A percentile compares a stretch with the other conserved stretches of the same genome.
Evolutionary conservation across 768 basidiomycete species (phyloP).

Genomic region (Leucocoprinus sp.): DNA sequence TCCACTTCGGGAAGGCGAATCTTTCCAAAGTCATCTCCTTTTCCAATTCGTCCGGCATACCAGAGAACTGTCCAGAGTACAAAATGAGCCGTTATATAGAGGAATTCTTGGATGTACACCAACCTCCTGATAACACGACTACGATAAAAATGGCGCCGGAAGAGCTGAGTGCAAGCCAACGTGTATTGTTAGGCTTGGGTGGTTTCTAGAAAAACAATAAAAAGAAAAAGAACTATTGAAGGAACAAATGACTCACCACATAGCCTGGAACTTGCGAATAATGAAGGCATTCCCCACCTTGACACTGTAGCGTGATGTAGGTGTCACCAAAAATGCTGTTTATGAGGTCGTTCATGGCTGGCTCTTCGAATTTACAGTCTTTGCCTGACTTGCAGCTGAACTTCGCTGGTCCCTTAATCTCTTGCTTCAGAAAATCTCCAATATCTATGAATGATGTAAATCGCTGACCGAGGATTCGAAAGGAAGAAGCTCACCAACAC

Average conservation of each 20-base stretch:
- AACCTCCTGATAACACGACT: conserved; percentile 55
- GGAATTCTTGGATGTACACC: conserved; percentile 9
- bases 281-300: conserved; percentile 90
- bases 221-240: neutral
- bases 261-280: conserved; percentile 95
- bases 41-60: conserved; percentile 77
- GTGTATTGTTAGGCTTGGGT: conserved; percentile 73
- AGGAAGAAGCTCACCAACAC: conserved; percentile 59
- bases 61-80: conserved; percentile 50
- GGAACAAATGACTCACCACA: conserved; percentile 34
- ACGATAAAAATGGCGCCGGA: conserved; percentile 74
- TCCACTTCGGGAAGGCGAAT: conserved; percentile 79
- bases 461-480: neutral
- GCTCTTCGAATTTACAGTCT: conserved; percentile 89
- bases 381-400: conserved; percentile 70
- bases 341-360: conserved; percentile 94
- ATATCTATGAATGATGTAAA: conserved; percentile 52
- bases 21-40: conserved; percentile 56
- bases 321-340: conserved; percentile 88
- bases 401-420: conserved; percentile 83
- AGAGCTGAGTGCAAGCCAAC: conserved; percentile 79
- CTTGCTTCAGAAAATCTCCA: conserved; percentile 82
- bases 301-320: conserved; percentile 80
- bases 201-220: conserved; percentile 42
- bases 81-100: neutral